A percentile compares a stretch with the other conserved stretches of the same genome.
phyloP scores from a whole-genome alignment of 805 yeast genomes.

The Cyberlindnera galapagoensis region DNA sequence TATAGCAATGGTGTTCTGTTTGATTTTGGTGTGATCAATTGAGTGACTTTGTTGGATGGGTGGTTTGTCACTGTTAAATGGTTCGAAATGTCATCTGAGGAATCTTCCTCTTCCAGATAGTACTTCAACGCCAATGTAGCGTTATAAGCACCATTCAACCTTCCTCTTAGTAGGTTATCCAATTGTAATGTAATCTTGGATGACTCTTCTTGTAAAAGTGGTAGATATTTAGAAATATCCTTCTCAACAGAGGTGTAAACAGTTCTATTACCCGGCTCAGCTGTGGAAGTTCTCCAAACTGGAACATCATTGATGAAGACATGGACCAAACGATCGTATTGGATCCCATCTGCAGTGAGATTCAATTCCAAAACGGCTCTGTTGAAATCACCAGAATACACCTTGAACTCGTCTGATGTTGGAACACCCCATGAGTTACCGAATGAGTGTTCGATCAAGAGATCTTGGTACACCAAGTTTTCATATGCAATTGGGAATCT shows the following conservation, averaged over 20 bases:
- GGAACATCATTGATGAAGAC: conserved; percentile 56
- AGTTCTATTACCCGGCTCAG: conserved; percentile 58
- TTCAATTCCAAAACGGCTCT: conserved; percentile 47
- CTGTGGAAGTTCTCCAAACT: conserved; percentile 81
- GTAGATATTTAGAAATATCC: conserved; percentile 54
- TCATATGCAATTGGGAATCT: conserved; percentile 17
- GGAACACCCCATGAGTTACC: conserved; percentile 60
- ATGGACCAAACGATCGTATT: conserved; percentile 61
- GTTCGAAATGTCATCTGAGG: conserved; percentile 8
- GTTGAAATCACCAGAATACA: conserved; percentile 44
- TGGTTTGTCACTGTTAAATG: conserved; percentile 17
- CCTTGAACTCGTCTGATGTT: conserved; percentile 31
- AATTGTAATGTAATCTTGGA: conserved; percentile 48
- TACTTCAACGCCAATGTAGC: conserved; percentile 46
- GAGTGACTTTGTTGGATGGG: conserved; percentile 16
- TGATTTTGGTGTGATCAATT: conserved; percentile 13
- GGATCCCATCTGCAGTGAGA: conserved; percentile 50
- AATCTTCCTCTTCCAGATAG: conserved; percentile 29
- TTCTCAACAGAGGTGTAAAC: conserved; percentile 47
- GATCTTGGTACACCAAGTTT: conserved; percentile 31
- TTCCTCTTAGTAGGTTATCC: conserved; percentile 52
- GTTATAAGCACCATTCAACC: conserved; percentile 55
- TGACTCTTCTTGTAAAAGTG: conserved; percentile 38
- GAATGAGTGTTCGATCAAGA: conserved; percentile 41
- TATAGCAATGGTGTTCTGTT: conserved; percentile 39